These are phyloP conservation scores for Colletotrichum sojae DNA, from an alignment of 2,329 filamentous ascomycete genomes.

Conservation along the genomic window DNA sequence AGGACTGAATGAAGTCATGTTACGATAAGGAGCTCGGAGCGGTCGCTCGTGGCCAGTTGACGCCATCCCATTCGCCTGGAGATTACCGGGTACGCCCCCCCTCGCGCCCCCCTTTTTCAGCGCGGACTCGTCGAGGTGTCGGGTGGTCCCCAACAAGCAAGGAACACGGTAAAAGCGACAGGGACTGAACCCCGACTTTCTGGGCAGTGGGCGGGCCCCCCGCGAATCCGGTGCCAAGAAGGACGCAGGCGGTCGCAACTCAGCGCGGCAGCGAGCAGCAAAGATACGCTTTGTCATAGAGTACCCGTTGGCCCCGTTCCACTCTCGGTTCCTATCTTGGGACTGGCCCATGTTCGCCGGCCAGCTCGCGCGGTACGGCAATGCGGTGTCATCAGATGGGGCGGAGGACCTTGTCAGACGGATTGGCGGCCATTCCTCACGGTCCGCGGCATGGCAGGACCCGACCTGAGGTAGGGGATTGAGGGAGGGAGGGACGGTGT, in stretches of 20 bases:
- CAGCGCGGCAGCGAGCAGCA: background rate
- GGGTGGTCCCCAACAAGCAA: conserved; percentile 34
- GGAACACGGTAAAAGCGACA: conserved; percentile 23
- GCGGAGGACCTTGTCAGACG: conserved; percentile 26
- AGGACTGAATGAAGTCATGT: conserved; percentile 29
- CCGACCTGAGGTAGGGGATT: background rate
- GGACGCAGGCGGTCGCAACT: conserved; percentile 27
- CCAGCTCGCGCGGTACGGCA: conserved; percentile 20
- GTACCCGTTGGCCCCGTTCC: conserved; percentile 18
- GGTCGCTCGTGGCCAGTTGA: conserved; percentile 54
- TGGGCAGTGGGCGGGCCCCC: conserved; percentile 19
- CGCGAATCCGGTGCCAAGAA: conserved; percentile 39
- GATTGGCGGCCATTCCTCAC: background rate
- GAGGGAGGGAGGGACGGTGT: background rate
- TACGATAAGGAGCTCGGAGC: conserved; percentile 18
- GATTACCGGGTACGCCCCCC: conserved; percentile 27
- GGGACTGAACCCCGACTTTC: conserved; percentile 36
- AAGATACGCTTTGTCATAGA: conserved; percentile 40
- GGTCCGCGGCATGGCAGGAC: background rate
- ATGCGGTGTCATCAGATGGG: conserved; percentile 18
- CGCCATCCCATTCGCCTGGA: conserved; percentile 55
- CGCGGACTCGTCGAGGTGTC: conserved; percentile 16
- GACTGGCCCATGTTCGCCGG: conserved; percentile 12
- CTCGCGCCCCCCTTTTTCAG: conserved; percentile 8
- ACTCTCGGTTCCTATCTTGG: conserved; percentile 30